Evolutionary conservation across 2,329 filamentous ascomycete genomes (phyloP), one percentile per base, ranked within the genome.

Genomic region (Taxawa tesnikishii): DNA sequence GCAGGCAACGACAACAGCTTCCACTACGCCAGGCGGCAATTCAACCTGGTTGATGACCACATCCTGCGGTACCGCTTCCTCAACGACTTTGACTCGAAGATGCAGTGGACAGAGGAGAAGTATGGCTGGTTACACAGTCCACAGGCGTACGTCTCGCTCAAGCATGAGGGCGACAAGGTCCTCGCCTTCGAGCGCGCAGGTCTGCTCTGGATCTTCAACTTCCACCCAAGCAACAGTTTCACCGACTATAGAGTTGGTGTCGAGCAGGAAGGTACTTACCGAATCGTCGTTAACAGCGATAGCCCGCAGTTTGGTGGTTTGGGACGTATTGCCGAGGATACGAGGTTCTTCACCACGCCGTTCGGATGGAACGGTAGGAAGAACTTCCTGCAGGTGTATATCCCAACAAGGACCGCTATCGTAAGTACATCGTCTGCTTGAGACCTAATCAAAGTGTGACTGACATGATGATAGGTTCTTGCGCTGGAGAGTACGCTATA

Each of bases 181-280:
- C 75, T 98, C 42, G 87, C 94, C 3, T 98, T 94, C 54, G 90
- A 98, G 64, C 75, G 90, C 18, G 90, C 76, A 2, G 87, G 87
- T 0, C 62, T 94, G 37, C 66, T 98, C 8, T 98, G 87, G 67
- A 70, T 94, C 46, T 96, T 98, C 70, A 98, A 98, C 62, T 94
- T 96, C 68, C 78, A 96, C 53, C 76, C 83, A 0, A 73, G 72
- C 16, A 62, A 79, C 44, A 94, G 84, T 56, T 98, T 81, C 59
- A 78, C 79, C 8, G 90, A 96, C 58, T 98, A 94, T 55, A 75
- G 88, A 23, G 79, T 98, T 28, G 90, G 90, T 12, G 69, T 98
- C 24, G 84, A 96, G 31, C 66, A 74, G 13, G 62, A 79, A 3
- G 90, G 90, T 24, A 93, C 83, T 2, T 98, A 98, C 59, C 71